A percentile compares a stretch with the other conserved stretches of the same genome.
Conservation (phyloP, 345 rosid genomes). For the Aethionema arabicum region DNA sequence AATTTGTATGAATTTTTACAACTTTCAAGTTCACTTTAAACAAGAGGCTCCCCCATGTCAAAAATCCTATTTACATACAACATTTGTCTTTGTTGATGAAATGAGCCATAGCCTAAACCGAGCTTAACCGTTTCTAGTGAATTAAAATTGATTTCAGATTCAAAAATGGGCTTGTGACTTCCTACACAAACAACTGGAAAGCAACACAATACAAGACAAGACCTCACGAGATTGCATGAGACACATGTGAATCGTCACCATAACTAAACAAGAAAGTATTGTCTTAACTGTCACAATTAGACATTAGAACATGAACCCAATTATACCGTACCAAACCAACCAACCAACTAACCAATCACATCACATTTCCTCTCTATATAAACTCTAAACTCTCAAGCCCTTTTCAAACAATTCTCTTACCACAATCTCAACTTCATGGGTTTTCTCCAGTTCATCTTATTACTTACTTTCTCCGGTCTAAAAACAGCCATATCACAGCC, state of each 20-base stretch:
- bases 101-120: not conserved
- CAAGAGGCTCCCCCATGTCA: not conserved
- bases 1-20: slow-evolving; percentile 9
- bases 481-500: slow-evolving; percentile 44
- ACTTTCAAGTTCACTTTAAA: slow-evolving; percentile 11
- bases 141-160: slow-evolving; percentile 9
- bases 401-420: slow-evolving; percentile 1
- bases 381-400: slow-evolving; percentile 5
- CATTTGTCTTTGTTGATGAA: not conserved
- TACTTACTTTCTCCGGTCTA: slow-evolving; percentile 28
- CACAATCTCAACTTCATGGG: slow-evolving; percentile 14
- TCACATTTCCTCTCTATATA: slow-evolving; percentile 23
- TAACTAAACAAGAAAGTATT: slow-evolving; percentile 18
- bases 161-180: slow-evolving; percentile 32
- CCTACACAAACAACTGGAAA: slow-evolving; percentile 35
- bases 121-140: not conserved
- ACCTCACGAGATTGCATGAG: slow-evolving; percentile 38
- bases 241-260: slow-evolving; percentile 32
- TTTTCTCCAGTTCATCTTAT: slow-evolving; percentile 15
- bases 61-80: not conserved
- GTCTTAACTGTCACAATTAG: slow-evolving; percentile 19
- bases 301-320: slow-evolving; percentile 32
- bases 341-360: slow-evolving; percentile 34
- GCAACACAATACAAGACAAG: slow-evolving; percentile 21
- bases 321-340: slow-evolving; percentile 25